A percentile compares a stretch with the other conserved stretches of the same genome.
phyloP scores from a whole-genome alignment of 163 green algal genomes.

The Scenedesmus sp. region DNA sequence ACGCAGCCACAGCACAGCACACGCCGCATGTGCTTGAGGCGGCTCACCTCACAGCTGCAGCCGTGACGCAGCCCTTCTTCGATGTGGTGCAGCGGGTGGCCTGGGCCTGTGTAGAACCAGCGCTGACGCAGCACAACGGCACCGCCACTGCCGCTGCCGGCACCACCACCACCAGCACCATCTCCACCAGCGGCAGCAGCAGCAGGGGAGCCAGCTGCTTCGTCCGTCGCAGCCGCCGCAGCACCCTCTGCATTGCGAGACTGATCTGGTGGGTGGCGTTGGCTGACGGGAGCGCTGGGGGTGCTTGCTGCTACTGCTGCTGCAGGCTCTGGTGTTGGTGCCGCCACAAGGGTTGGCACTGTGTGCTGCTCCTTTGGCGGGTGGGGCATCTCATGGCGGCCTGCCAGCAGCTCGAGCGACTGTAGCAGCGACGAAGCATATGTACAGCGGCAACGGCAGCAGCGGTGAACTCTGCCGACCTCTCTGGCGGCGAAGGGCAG shows the following conservation, averaged over 20 bases:
- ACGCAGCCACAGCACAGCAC: slow-evolving; percentile 27
- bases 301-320: slow-evolving; percentile 39
- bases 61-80: slow-evolving; percentile 75
- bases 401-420: slow-evolving; percentile 83
- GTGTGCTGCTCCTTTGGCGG: slow-evolving; percentile 32
- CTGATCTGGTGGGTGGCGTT: neutral
- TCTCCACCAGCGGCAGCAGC: neutral
- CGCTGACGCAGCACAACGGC: slow-evolving; percentile 29
- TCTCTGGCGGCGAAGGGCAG: too few relatives aligned
- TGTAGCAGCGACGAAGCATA: neutral
- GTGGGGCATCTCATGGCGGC: slow-evolving; percentile 18
- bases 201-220: neutral
- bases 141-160: too few relatives aligned
- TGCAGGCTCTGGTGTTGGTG: neutral
- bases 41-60: slow-evolving; percentile 54
- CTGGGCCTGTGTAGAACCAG: slow-evolving; percentile 28
- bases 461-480: neutral
- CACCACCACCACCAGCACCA: neutral
- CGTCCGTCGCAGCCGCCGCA: slow-evolving; percentile 9
- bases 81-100: slow-evolving; percentile 73
- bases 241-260: neutral
- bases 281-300: neutral
- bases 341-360: neutral
- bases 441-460: neutral
- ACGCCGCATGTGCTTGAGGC: neutral